phyloP scores from a whole-genome alignment of 1,284 basidiomycete genomes.

The Wallemia hederae region DNA sequence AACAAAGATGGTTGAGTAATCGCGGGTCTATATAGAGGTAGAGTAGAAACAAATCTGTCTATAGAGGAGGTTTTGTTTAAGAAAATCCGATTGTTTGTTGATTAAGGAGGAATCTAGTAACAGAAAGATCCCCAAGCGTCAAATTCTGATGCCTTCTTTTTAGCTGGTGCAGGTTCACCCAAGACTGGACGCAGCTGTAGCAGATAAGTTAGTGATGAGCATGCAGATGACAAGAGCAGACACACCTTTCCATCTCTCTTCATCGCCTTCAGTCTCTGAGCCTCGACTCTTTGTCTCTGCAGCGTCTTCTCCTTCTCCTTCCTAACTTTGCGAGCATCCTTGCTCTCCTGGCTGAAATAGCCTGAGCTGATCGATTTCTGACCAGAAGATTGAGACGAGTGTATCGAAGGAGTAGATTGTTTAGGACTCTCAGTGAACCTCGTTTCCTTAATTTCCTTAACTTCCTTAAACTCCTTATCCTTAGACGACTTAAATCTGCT shows the following conservation, averaged over 20 bases:
- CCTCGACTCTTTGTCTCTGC: neutral
- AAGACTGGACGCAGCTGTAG: neutral
- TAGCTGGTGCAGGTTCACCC: neutral
- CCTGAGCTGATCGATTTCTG: neutral
- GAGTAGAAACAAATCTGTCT: too few relatives aligned
- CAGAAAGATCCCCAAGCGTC: constrained; percentile 1
- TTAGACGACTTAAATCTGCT: neutral
- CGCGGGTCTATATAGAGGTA: too few relatives aligned
- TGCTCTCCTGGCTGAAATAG: neutral
- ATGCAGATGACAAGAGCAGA: neutral
- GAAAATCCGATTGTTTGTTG: too few relatives aligned
- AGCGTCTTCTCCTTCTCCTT: neutral
- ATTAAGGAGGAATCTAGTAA: too few relatives aligned
- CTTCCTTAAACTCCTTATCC: too few relatives aligned
- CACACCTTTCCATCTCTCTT: neutral
- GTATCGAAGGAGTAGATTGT: neutral
- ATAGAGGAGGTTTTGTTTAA: too few relatives aligned
- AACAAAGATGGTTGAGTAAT: too few relatives aligned
- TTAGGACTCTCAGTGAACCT: neutral
- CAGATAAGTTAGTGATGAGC: neutral
- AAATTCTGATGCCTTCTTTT: neutral
- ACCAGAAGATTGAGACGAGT: neutral
- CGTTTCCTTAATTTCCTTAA: neutral
- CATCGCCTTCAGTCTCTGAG: neutral
- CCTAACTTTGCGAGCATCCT: neutral